These are phyloP conservation scores for Poa pratensis DNA, from an alignment of 176 grass and related monocot genomes.

Conservation along the genomic window DNA sequence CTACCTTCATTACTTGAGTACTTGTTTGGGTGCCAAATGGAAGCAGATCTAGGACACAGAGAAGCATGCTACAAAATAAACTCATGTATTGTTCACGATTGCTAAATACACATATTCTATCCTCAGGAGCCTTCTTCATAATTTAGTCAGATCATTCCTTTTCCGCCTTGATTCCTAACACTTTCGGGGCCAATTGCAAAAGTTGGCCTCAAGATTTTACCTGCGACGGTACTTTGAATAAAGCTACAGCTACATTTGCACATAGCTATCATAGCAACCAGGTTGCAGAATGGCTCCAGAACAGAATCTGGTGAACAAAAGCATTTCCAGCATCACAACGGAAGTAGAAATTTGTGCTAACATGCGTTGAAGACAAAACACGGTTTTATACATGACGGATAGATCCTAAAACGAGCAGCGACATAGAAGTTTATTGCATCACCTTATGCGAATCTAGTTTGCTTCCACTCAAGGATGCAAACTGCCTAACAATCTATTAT, in stretches of 20 bases:
- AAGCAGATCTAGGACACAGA: not conserved
- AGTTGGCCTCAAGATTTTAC: not conserved
- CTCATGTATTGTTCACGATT: not conserved
- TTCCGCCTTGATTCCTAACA: not conserved
- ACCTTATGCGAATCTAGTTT: conserved; percentile 33
- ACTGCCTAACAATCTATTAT: conserved; percentile 40
- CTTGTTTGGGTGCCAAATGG: not conserved
- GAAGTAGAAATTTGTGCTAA: not conserved
- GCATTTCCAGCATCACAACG: not conserved
- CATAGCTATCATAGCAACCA: not conserved
- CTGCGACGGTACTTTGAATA: not conserved
- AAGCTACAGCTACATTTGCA: conserved; percentile 17
- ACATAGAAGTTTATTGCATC: conserved; percentile 29
- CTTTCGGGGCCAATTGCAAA: not conserved
- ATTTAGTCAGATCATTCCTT: not conserved
- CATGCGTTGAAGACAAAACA: not conserved
- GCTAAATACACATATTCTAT: not conserved
- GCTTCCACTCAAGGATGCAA: conserved; percentile 37
- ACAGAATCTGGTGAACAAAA: not conserved
- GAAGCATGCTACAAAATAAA: not conserved
- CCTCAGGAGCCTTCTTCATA: not conserved
- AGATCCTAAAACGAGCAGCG: conserved; percentile 16
- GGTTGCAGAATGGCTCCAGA: not conserved
- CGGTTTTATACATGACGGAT: conserved; percentile 39
- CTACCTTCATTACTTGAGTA: too few relatives aligned